Evolutionary conservation across 164 flowering plant genomes (phyloP).

Genomic region (Paratinospora sagittata): DNA sequence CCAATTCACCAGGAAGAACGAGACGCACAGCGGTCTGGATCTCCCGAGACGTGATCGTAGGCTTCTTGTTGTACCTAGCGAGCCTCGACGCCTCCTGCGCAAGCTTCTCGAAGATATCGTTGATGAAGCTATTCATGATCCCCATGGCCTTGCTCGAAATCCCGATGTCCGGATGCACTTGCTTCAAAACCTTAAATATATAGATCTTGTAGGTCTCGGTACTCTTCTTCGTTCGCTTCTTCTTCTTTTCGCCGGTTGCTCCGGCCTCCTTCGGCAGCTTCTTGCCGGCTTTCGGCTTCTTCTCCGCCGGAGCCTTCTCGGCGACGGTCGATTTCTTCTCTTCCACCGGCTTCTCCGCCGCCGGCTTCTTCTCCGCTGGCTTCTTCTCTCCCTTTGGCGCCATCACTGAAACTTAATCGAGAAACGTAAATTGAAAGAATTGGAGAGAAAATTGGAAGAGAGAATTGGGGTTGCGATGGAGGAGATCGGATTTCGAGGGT

Average conservation of each 20-base stretch:
- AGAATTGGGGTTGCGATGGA: neutral
- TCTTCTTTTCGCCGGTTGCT: slow-evolving; percentile 21
- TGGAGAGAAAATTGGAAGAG: neutral
- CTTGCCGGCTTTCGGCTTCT: slow-evolving; percentile 29
- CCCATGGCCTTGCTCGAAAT: slow-evolving; percentile 27
- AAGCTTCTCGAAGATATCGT: slow-evolving; percentile 24
- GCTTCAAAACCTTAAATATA: slow-evolving; percentile 28
- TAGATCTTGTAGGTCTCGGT: slow-evolving; percentile 27
- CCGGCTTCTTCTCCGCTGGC: slow-evolving; percentile 21
- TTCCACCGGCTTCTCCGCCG: slow-evolving; percentile 11
- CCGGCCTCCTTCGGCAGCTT: slow-evolving; percentile 23
- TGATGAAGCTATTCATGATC: slow-evolving; percentile 20
- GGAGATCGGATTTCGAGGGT: neutral
- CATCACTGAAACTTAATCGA: neutral
- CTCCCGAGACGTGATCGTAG: slow-evolving; percentile 26
- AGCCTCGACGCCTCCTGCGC: slow-evolving; percentile 17
- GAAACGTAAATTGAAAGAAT: neutral
- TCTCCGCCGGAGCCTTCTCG: slow-evolving; percentile 18
- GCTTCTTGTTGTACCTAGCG: slow-evolving; percentile 27
- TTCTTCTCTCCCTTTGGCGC: slow-evolving; percentile 22
- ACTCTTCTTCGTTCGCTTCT: slow-evolving; percentile 23
- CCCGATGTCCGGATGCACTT: slow-evolving; percentile 26
- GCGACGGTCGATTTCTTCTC: slow-evolving; percentile 17
- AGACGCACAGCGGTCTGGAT: slow-evolving; percentile 27
- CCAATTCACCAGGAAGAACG: slow-evolving; percentile 25